Evolutionary conservation across 1,284 basidiomycete species (phyloP), one percentile per base, ranked within the genome.

Genomic region (Rhizopogon parksii): DNA sequence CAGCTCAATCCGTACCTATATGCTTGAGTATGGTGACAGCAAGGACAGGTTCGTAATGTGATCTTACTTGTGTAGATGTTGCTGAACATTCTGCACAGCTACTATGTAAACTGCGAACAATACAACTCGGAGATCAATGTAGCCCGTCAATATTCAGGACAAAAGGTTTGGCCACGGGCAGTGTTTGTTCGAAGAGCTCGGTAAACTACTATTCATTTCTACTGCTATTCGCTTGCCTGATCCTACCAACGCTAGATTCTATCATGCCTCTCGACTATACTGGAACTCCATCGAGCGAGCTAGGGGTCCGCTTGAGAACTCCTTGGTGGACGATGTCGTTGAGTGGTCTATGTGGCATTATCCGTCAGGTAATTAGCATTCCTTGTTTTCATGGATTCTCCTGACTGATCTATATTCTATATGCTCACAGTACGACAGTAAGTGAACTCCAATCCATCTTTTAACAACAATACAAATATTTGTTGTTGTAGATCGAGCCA

Each of bases 281-380:
- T 86, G 84, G 84, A 87, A 85, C 57, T 79, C 79, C 0, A 75
- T 85, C 27, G 84, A 91, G 62, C 80, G 91, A 39, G 71, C 74
- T 51, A 78, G 91, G 40, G 83, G 86, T 0, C 70, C 72, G 3
- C 69, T 88, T 17, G 88, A 93, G 66, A 85, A 95, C 62, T 68
- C 71, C 36, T 74, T 95, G 12, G 87, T 95, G 56, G 80, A 83
- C 60, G 88, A 92, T 61, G 70, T 95, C 27, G 78, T 88, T 7
- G 84, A 92, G 59, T 91, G 93, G 78, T 86, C 85, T 4, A 75
- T 95, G 64, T 93, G 89, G 76, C 79, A 88, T 52, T 95, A 92
- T 68, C 79, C 88, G 6, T 72, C 76, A 48, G 71, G 75, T 76
- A 57, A 52, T 69, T 58, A 1, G 8, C 40, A 59, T 27, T 42